A percentile compares a stretch with the other conserved stretches of the same genome.
Evolutionary conservation across 805 yeast genomes (phyloP).

Genomic region (Jamesozyma spencerorum): DNA sequence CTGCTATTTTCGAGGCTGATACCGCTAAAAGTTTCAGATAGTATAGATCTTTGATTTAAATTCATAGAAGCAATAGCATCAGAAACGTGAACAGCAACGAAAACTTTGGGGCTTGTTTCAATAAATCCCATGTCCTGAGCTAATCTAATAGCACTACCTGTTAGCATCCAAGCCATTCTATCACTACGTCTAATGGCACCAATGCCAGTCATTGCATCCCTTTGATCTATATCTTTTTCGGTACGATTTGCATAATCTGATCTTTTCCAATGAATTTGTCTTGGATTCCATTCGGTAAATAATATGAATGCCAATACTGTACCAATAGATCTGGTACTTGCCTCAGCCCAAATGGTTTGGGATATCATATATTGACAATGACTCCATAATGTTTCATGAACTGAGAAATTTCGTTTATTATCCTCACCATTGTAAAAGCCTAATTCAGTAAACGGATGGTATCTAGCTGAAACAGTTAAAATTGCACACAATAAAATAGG

Average conservation of each 20-base stretch:
- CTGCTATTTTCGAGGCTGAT: conserved; percentile 32
- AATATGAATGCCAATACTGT: conserved; percentile 76
- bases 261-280: conserved; percentile 88
- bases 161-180: conserved; percentile 88
- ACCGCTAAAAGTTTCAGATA: conserved; percentile 63
- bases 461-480: conserved; percentile 70
- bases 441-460: conserved; percentile 48
- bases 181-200: conserved; percentile 82
- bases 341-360: conserved; percentile 90
- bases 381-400: conserved; percentile 78
- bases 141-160: conserved; percentile 76
- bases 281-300: conserved; percentile 91
- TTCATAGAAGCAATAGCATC: conserved; percentile 80
- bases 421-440: conserved; percentile 27
- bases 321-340: conserved; percentile 77
- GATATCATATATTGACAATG: conserved; percentile 74
- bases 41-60: conserved; percentile 68
- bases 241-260: conserved; percentile 67
- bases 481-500: conserved; percentile 78
- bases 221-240: conserved; percentile 24
- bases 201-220: conserved; percentile 55
- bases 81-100: conserved; percentile 74
- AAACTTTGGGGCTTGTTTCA: conserved; percentile 62
- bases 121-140: conserved; percentile 82
- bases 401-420: conserved; percentile 40